Evolutionary conservation across 805 yeast genomes (phyloP), one percentile per base, ranked within the genome.

Genomic region (Lipomyces yamanashiensis): DNA sequence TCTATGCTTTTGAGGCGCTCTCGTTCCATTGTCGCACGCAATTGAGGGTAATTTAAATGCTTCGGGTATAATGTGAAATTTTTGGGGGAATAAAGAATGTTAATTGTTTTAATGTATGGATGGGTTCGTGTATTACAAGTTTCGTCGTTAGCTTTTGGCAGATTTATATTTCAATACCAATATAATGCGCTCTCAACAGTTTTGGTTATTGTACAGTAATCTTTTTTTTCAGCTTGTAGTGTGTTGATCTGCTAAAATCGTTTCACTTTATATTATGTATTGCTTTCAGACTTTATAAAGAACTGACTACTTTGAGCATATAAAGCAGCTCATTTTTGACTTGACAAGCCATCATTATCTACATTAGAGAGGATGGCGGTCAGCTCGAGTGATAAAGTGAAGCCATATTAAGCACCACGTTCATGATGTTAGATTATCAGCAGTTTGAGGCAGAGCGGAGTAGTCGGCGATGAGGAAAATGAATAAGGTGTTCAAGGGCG

Each of bases 111-210:
- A 43, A 43, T 43, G 47, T 43, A n/a, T 43, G 47, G 47, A 8
- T 43, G 47, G 47, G 47, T 43, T 10, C 19, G 47, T 43, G n/a
- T 43, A 43, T 43, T 43, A 43, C 47, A 43, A 43, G 21, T 43
- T 43, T 43, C 13, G 13, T 43, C 47, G 47, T 43, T 43, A 43
- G 47, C 41, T n/a, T 39, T 43, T 43, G 5, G 28, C 28, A 28
- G 28, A 28, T 43, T 43, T 43, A n/a, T 43, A 43, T 43, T n/a
- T 43, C 47, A 43, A 43, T 43, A 43, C 47, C 47, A 43, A 6
- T 43, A 15, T 43, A 5, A 43, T 43, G 21, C 47, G 6, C 47
- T 4, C 47, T n/a, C 21, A 43, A 2, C 9, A 12, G 7, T 39
- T 39, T 15, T 39, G 13, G 2, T 39, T 3, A 6, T 6, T 39